Evolutionary conservation across 805 yeast species (phyloP), one percentile per base, ranked within the genome.

Genomic region (Jamesozyma rosinii): DNA sequence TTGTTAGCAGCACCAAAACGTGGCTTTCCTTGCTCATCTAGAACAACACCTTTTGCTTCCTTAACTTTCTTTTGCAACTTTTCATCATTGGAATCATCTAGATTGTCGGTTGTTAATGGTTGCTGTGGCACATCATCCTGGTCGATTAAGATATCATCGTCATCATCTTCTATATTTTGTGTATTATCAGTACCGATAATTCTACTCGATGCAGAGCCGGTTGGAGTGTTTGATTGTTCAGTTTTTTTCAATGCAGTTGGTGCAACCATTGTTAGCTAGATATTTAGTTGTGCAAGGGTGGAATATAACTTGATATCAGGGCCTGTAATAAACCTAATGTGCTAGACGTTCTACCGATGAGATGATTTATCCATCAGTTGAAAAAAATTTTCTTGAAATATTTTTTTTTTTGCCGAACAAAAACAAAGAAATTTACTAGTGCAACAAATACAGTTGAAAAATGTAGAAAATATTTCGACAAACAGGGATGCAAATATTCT

Each of bases 1-100:
- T 74, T 71, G 13, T 81, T 73, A 21, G 87, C 90, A 18, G 89
- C 76, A 30, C 79, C 71, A 59, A 89, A 88, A 54, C 81, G 78
- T 37, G 96, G 95, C 55, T 87, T 83, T 36, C 97, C 97, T 44
- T 77, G 75, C 51, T 83, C 89, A 64, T 90, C 96, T 5, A 69
- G 46, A 2, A 66, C 67, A 14, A 68, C 67, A 14, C 65, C 65
- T 17, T 46, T 52, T 2, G 57, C 37, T 39, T 57, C 58, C 38
- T 51, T 53, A 42, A n/a, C 5, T 34, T 51, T 56, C 26, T 42
- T 44, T 40, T 65, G 59, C 37, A 51, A 54, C 14, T 47, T 49
- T 21, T 44, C 55, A 6, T 45, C 47, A 17, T 44, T 48, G 3
- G 44, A 32, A 22, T 51, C 52, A 1, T 59, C 58, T 18, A 49